phyloP scores from a whole-genome alignment of 129 eudicot genomes.

The Dittrichia graveolens region DNA sequence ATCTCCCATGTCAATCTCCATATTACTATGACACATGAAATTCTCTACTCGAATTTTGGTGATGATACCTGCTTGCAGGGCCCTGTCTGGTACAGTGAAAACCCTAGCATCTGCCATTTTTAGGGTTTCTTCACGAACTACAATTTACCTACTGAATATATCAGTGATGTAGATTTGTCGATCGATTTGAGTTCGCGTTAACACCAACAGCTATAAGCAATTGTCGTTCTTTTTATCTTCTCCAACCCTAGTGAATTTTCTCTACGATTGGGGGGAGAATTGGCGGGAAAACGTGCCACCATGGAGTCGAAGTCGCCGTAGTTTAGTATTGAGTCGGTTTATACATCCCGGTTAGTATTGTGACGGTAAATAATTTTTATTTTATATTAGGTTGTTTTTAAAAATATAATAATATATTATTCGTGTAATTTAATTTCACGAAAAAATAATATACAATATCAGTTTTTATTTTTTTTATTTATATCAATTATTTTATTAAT shows the following conservation, averaged over 20 bases:
- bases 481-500: too few relatives aligned
- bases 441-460: too few relatives aligned
- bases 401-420: too few relatives aligned
- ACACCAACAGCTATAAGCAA: conserved; percentile 3
- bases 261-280: not conserved
- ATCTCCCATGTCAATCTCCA: conserved; percentile 74
- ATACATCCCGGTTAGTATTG: too few relatives aligned
- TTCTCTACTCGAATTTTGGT: conserved; percentile 67
- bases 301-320: not conserved
- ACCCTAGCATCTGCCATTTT: conserved; percentile 59
- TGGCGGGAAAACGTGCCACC: conserved; percentile 32
- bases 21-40: conserved; percentile 85
- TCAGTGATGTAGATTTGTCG: not conserved
- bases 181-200: not conserved
- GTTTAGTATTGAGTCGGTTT: too few relatives aligned
- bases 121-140: conserved; percentile 18
- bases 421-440: too few relatives aligned
- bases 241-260: not conserved
- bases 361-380: too few relatives aligned
- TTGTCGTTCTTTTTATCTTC: conserved; percentile 15
- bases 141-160: not conserved
- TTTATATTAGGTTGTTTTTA: too few relatives aligned
- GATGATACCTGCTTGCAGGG: conserved; percentile 61
- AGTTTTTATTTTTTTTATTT: too few relatives aligned
- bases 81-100: conserved; percentile 31